Evolutionary conservation across 208 protist genomes (phyloP), one percentile per base, ranked within the genome.

Genomic region (Leishmania gerbilli): DNA sequence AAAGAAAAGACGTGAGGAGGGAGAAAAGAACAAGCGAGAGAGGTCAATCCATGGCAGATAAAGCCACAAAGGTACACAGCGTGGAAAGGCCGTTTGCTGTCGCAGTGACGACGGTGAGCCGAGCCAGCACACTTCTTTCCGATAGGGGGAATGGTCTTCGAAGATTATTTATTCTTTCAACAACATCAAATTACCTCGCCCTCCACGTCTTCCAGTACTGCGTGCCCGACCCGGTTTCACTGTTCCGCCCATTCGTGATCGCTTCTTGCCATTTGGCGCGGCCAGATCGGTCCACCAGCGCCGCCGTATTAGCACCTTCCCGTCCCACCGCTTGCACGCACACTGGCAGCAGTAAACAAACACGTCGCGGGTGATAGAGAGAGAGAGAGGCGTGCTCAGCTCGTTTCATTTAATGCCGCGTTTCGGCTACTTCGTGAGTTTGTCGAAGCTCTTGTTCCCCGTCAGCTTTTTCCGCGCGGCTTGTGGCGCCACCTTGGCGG

Each of bases 391-490:
- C 11, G 8, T 74, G 45, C 19, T 27, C 24, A 74, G n/a, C 13
- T 11, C 45, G 24, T 31, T 55, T 34, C 45, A 74, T 53, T 17
- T 19, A 55, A 19, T 3, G 4, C 47, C 27, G 42, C 47, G 42
- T 37, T 76, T 15, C 34, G 31, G 47, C 49, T 76, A 76, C 24
- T 79, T 80, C 21, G 49, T 53, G 19, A 45, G 21, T 3, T 84
- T 80, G 56, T 76, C 53, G 42, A 51, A 21, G 21, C 75, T 64
- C 31, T 34, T 71, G 15, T 65, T 77, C n/a, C 53, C 58, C 37
- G 67, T 37, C 68, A 84, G 27, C 27, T 80, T 84, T 49, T 84
- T 84, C 40, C 80, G 62, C 42, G 67, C 76, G 27, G 45, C 74
- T 65, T 80, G 74, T n/a, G 74, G 74, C 24, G 74, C 40, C 17